Percentiles rank a stretch among this genome's conserved stretches.
phyloP scores from a whole-genome alignment of 495 filamentous ascomycete genomes.

The Podospora tetraspora region DNA sequence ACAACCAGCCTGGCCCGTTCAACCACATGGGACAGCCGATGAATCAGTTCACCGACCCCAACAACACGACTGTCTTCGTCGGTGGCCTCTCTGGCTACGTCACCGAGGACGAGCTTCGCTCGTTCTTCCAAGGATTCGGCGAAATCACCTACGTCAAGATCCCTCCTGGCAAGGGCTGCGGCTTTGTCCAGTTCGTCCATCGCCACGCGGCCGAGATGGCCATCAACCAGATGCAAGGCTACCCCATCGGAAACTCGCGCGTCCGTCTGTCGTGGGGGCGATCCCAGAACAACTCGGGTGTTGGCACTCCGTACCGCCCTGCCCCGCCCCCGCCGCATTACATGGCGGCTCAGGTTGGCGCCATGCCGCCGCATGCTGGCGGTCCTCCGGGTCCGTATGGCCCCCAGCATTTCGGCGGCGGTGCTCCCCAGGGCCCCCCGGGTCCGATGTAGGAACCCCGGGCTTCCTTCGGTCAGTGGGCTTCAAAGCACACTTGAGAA shows the following conservation, averaged over 20 bases:
- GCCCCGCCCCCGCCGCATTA: conserved; percentile 88
- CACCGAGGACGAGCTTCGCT: conserved; percentile 97
- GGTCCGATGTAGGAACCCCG: conserved; percentile 21
- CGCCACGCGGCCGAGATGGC: conserved; percentile 99
- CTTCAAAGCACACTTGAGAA: background rate
- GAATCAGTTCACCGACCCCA: conserved; percentile 99
- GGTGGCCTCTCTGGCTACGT: conserved; percentile 97
- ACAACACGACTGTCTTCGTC: conserved; percentile 99
- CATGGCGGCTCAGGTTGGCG: conserved; percentile 26
- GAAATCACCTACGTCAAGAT: conserved; percentile 99
- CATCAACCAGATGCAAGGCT: conserved; percentile 99
- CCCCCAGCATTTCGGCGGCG: conserved; percentile 23
- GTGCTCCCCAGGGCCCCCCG: conserved; percentile 27
- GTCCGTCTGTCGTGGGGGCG: conserved; percentile 97
- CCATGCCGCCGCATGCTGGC: conserved; percentile 17
- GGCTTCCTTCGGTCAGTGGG: background rate
- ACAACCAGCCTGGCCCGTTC: conserved; percentile 32
- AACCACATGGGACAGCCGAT: conserved; percentile 68
- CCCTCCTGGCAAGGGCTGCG: conserved; percentile 96
- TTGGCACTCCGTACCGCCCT: conserved; percentile 94
- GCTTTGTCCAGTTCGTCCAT: conserved; percentile 99
- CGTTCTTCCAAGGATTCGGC: conserved; percentile 99
- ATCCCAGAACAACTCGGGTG: conserved; percentile 98
- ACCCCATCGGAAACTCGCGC: conserved; percentile 97
- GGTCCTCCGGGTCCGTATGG: conserved; percentile 27